Percentiles rank a stretch among this genome's conserved stretches.
Evolutionary conservation across 2,329 filamentous ascomycete species (phyloP).

Genomic region (Thielaviopsis euricoi): DNA sequence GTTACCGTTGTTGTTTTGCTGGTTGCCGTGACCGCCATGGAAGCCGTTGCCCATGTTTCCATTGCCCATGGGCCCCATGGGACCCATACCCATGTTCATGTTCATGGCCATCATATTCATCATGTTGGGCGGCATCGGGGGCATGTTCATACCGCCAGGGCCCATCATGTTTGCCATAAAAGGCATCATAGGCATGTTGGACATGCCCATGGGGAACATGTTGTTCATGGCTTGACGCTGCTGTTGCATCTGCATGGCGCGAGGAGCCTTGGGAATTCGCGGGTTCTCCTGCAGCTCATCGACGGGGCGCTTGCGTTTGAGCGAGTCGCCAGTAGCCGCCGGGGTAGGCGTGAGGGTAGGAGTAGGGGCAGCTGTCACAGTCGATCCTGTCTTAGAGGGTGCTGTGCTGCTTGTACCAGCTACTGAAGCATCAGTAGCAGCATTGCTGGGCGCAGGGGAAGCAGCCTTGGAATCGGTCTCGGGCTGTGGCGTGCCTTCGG

Average conservation of each 20-base stretch:
- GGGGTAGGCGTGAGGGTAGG: background rate
- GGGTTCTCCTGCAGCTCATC: conserved; percentile 51
- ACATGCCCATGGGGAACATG: conserved; percentile 25
- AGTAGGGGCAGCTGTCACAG: background rate
- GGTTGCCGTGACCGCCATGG: background rate
- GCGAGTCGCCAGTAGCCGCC: conserved; percentile 17
- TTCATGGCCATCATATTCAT: conserved; percentile 15
- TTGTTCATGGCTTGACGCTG: conserved; percentile 27
- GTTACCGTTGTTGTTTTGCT: conserved; percentile 9
- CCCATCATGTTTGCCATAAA: conserved; percentile 25
- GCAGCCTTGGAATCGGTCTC: conserved; percentile 18
- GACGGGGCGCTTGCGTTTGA: conserved; percentile 63
- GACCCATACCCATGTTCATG: conserved; percentile 17
- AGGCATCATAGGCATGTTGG: conserved; percentile 21
- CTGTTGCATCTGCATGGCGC: conserved; percentile 44
- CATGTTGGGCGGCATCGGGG: conserved; percentile 14
- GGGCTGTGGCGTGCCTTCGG: conserved; percentile 14
- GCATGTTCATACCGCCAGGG: conserved; percentile 27
- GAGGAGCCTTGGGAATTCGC: conserved; percentile 47
- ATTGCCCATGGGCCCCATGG: conserved; percentile 8
- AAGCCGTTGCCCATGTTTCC: conserved; percentile 6
- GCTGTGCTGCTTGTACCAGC: background rate
- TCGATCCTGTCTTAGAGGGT: background rate
- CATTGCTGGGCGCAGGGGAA: conserved; percentile 1
- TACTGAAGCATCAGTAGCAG: background rate